phyloP scores from a whole-genome alignment of 148 eudicot genomes.

The Agrostemma githago region DNA sequence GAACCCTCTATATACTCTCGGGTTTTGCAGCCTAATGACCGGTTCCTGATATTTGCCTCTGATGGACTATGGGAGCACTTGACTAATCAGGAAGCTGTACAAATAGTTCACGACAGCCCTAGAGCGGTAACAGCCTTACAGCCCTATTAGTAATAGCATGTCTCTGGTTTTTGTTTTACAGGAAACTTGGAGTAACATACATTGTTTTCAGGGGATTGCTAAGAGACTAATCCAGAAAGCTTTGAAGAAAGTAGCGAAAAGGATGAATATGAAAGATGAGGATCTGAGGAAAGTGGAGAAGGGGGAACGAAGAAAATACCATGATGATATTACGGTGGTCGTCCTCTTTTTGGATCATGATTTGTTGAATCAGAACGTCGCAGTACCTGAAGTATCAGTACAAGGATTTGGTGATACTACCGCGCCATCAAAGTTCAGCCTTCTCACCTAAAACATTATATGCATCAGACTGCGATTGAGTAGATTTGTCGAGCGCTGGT shows the following conservation, averaged over 20 bases:
- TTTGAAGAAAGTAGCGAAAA: constrained; percentile 44
- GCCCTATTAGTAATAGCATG: background rate
- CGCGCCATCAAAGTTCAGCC: constrained; percentile 45
- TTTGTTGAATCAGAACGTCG: constrained; percentile 1
- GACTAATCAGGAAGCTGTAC: constrained; percentile 57
- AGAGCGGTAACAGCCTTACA: constrained; percentile 27
- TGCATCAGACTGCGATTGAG: background rate
- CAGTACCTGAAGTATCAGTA: constrained; percentile 39
- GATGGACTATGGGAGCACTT: constrained; percentile 84
- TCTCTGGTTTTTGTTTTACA: background rate
- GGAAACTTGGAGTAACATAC: background rate
- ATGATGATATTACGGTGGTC: constrained; percentile 68
- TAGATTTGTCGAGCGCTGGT: constrained; percentile 17
- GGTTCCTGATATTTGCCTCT: constrained; percentile 74
- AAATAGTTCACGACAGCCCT: constrained; percentile 42
- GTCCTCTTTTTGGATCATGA: constrained; percentile 61
- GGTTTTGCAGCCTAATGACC: constrained; percentile 41
- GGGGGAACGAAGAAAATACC: constrained; percentile 47
- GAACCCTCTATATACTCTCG: constrained; percentile 52
- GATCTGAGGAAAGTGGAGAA: constrained; percentile 36
- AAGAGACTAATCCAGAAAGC: constrained; percentile 50
- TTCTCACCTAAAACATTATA: constrained; percentile 20
- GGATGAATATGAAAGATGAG: constrained; percentile 31
- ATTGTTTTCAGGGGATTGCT: constrained; percentile 53
- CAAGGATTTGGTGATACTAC: constrained; percentile 43